Percentiles rank a stretch among this genome's conserved stretches.
These are phyloP conservation scores for Ceratocystis papillata DNA, from an alignment of 2,329 filamentous ascomycete species.

Conservation along the genomic window DNA sequence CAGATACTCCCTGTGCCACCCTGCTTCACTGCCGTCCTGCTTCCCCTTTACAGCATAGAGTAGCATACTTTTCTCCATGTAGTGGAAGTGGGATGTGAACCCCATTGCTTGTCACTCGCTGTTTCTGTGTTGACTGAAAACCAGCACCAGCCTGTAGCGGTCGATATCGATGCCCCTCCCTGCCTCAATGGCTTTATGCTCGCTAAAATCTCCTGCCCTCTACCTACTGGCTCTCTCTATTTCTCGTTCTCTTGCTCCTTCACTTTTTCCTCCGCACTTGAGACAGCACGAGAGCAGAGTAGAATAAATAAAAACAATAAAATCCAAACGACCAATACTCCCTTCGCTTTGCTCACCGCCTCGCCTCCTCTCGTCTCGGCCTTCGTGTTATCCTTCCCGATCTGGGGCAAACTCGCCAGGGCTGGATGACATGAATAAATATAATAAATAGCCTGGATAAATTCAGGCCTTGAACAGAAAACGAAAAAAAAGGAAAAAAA, in stretches of 20 bases:
- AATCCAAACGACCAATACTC: background rate
- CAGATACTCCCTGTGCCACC: background rate
- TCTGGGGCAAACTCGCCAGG: constrained; percentile 1
- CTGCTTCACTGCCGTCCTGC: background rate
- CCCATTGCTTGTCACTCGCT: background rate
- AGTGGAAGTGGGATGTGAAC: constrained; percentile 4
- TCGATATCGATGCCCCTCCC: background rate
- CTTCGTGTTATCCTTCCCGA: constrained; percentile 12
- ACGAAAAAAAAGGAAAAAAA: no score
- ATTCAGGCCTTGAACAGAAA: no score
- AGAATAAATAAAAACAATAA: background rate
- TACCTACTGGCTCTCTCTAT: background rate
- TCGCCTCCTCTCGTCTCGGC: constrained; percentile 4
- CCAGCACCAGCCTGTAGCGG: background rate
- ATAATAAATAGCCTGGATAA: no score
- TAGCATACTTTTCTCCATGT: constrained; percentile 2
- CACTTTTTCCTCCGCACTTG: background rate
- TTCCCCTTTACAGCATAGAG: background rate
- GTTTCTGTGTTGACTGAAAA: background rate
- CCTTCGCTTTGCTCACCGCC: background rate
- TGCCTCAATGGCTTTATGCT: background rate
- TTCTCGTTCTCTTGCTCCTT: background rate
- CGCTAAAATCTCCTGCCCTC: background rate
- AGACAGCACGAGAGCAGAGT: background rate
- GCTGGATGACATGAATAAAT: no score